These are phyloP conservation scores for Myxozyma lipomycoides DNA, from an alignment of 805 yeast genomes.

Conservation along the genomic window DNA sequence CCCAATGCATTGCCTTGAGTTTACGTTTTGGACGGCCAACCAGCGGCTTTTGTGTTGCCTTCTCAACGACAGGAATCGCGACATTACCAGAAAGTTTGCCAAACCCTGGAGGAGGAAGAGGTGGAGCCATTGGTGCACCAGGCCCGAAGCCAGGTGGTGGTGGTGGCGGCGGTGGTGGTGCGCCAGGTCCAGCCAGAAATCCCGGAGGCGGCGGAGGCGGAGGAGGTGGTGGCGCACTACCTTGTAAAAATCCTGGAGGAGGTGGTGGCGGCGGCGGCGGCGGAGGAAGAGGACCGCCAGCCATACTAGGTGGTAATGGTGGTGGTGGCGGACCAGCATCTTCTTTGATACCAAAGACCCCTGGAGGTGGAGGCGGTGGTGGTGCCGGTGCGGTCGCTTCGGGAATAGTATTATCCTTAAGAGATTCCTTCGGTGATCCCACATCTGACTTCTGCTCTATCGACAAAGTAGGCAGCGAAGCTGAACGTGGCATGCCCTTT, in stretches of 20 bases:
- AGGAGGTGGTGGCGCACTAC: slow-evolving; percentile 36
- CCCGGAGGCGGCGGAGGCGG: slow-evolving; percentile 37
- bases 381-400: background rate
- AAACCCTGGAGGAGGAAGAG: slow-evolving; percentile 41
- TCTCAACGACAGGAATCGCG: slow-evolving; percentile 25
- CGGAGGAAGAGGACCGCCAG: slow-evolving; percentile 2
- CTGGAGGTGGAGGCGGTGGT: background rate
- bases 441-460: background rate
- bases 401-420: background rate
- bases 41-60: slow-evolving; percentile 37
- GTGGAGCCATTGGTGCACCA: slow-evolving; percentile 38
- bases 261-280: slow-evolving; percentile 27
- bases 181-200: slow-evolving; percentile 33
- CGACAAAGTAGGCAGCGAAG: background rate
- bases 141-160: slow-evolving; percentile 42
- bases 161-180: slow-evolving; percentile 36
- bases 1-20: slow-evolving; percentile 96
- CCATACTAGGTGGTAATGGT: slow-evolving; percentile 13
- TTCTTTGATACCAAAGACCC: background rate
- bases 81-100: slow-evolving; percentile 29
- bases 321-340: slow-evolving; percentile 7
- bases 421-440: background rate
- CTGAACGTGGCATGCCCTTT: background rate
- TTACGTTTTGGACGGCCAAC: slow-evolving; percentile 65
- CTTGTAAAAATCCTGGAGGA: slow-evolving; percentile 3